phyloP scores from a whole-genome alignment of 768 basidiomycete species.

The Obba rivulosa region DNA sequence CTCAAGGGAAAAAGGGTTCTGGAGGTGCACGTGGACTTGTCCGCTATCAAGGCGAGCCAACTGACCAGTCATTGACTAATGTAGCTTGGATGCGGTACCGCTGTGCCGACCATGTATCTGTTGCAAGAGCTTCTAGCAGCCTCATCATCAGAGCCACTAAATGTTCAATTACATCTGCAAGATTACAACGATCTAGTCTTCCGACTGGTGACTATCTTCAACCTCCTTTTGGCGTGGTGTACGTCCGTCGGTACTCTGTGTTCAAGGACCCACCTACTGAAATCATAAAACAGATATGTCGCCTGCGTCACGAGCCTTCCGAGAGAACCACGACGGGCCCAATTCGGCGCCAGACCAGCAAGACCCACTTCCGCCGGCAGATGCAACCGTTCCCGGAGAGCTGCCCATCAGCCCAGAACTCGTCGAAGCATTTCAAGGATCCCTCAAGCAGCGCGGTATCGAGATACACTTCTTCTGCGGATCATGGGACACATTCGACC shows the following conservation, averaged over 20 bases:
- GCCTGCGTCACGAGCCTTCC: slow-evolving; percentile 45
- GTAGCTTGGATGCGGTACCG: slow-evolving; percentile 92
- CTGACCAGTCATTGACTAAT: neutral
- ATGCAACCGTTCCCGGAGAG: slow-evolving; percentile 42
- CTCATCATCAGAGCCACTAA: slow-evolving; percentile 12
- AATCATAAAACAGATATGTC: slow-evolving; percentile 49
- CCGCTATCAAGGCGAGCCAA: no score
- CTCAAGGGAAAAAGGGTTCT: slow-evolving; percentile 52
- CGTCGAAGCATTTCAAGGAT: slow-evolving; percentile 55
- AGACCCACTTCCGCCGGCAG: slow-evolving; percentile 22
- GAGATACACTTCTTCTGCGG: slow-evolving; percentile 75
- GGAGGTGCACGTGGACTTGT: slow-evolving; percentile 54
- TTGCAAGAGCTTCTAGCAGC: slow-evolving; percentile 53
- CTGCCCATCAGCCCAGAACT: slow-evolving; percentile 63
- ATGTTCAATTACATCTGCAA: slow-evolving; percentile 71
- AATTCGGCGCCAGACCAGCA: slow-evolving; percentile 19
- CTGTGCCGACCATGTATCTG: slow-evolving; percentile 74
- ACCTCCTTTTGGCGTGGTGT: slow-evolving; percentile 81
- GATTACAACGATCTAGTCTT: slow-evolving; percentile 87
- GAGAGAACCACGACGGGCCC: slow-evolving; percentile 20
- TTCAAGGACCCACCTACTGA: neutral
- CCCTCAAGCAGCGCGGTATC: slow-evolving; percentile 51
- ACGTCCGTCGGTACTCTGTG: slow-evolving; percentile 24
- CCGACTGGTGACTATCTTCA: slow-evolving; percentile 74
- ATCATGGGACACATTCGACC: slow-evolving; percentile 63